Base-by-base conservation (phyloP, 2,329 filamentous ascomycete species). In the Hypocreales sp. region DNA sequence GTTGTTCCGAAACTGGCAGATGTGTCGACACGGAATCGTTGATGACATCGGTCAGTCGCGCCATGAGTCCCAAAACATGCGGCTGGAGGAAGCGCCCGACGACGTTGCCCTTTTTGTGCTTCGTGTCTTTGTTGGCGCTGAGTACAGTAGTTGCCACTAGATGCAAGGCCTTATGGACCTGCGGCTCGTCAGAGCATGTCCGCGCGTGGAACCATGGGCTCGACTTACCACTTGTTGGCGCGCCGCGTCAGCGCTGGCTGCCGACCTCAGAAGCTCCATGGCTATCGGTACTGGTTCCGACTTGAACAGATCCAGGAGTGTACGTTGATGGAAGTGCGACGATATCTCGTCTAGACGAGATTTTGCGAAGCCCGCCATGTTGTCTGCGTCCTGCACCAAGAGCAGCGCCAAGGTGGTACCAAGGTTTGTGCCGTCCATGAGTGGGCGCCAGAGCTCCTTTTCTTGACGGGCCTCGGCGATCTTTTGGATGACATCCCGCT, bases 1-100 rank as follows among this genome's bases (percentile, higher is more conserved):
- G 71, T 41, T 84, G 82, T 45, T 94, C 84, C 25, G 63, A 42
- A 46, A 66, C 40, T 54, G 60, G 36, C 53, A 67, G 67, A 31
- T 65, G 61, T 13, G 62, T 54, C 21, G 60, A 57, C 19, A 53
- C 45, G 9, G 63, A 60, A 44, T 82, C 78, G 40, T 86, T 90
- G 32, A 94, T 74, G 8, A 68, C 58, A 29, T 86, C 75, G 1
- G 81, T 82, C 37, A 95, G 73, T 20, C 77, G 69, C 6, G 82
- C 75, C 52, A 94, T 84, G 29, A 95, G 72, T 5, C 84, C 87
- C 6, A 98, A 66, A 19, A 92, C 74, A 47, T 94, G 78, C 17
- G 71, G 67, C 35, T 92, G 76, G 22, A 95, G 67, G 45, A 93
- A 95, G 0, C 67, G 60, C 1, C 73, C 75, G 15, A 92, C 60